Evolutionary conservation across 2,329 filamentous ascomycete genomes (phyloP), one percentile per base, ranked within the genome.

Genomic region (Pochonia chlamydosporia): DNA sequence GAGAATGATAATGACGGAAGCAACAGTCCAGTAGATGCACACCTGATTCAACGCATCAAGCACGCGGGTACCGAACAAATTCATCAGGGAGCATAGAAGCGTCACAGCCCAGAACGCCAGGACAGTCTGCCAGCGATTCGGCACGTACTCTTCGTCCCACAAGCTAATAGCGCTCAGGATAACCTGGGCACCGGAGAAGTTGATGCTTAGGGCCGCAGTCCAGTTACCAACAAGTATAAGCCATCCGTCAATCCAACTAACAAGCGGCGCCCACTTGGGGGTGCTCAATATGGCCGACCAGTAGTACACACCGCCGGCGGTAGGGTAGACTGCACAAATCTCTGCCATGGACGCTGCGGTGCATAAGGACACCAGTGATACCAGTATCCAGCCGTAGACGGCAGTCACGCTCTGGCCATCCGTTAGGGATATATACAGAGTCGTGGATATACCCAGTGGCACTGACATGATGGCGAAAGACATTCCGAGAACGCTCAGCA

Each of bases 191-290:
- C 82, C 84, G 4, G 87, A 74, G 39, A 88, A 75, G n/a, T 85
- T 85, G 51, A 83, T 86, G 1, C 82, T 85, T 28, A 85, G 80
- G 1, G 81, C 82, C 41, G 89, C 68, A 24, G 81, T 81, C 57
- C 86, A 83, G 79, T 85, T 88, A 40, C 84, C 84, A 28, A 83
- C 82, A 45, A 84, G 78, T 51, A 82, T 85, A 54, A 84, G 85
- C 85, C 85, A 89, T 39, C 85, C 85, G 3, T 84, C 87, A 50
- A 84, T 75, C 72, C 84, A 89, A 41, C 81, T 85, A 28, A 87
- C 75, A 21, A 82, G 64, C 0, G 81, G 79, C 23, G 79, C 78
- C 72, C 77, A 86, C 43, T 64, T 67, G 53, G 74, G 74, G 62
- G 80, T 81, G 49, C 77, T 75, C 54, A 89, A 73, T 58, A 81